Percentiles rank a stretch among this genome's conserved stretches.
Conservation (phyloP, 2,329 filamentous ascomycete species). For the Davidsoniella neocaledoniae region DNA sequence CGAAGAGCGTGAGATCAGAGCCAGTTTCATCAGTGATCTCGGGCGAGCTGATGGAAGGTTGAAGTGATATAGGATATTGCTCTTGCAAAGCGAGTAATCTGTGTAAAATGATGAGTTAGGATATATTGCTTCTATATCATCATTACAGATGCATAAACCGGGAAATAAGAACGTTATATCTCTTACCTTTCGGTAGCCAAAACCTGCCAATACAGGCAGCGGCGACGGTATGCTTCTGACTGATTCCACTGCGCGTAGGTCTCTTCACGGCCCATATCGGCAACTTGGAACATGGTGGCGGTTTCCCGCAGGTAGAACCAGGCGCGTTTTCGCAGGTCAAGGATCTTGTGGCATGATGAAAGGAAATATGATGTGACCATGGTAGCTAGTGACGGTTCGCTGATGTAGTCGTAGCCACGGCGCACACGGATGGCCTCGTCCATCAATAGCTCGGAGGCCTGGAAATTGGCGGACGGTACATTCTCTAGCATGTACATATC, state of each 20-base stretch:
- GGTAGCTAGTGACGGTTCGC: constrained; percentile 36
- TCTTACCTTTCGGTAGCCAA: constrained; percentile 52
- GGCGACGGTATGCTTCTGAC: constrained; percentile 43
- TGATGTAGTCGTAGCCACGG: constrained; percentile 44
- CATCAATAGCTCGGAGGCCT: constrained; percentile 48
- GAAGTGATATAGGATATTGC: constrained; percentile 51
- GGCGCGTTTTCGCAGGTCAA: constrained; percentile 35
- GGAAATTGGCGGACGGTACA: constrained; percentile 40
- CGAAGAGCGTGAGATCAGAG: constrained; percentile 8
- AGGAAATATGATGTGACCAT: constrained; percentile 65
- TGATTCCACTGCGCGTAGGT: constrained; percentile 42
- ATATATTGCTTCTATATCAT: background rate
- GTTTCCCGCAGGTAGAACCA: constrained; percentile 70
- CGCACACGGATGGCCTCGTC: constrained; percentile 50
- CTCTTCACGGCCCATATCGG: constrained; percentile 44
- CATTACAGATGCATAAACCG: background rate
- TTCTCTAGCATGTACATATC: constrained; percentile 41
- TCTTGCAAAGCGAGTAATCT: constrained; percentile 56
- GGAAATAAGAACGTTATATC: constrained; percentile 1
- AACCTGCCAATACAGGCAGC: constrained; percentile 57
- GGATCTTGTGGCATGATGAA: constrained; percentile 43
- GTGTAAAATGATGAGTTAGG: constrained; percentile 2
- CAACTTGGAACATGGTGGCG: constrained; percentile 48
- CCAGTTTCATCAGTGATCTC: constrained; percentile 11
- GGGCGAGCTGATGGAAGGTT: constrained; percentile 40